Evolutionary conservation across 2,329 filamentous ascomycete genomes (phyloP).

Genomic region (Cadophora luteo-olivacea): DNA sequence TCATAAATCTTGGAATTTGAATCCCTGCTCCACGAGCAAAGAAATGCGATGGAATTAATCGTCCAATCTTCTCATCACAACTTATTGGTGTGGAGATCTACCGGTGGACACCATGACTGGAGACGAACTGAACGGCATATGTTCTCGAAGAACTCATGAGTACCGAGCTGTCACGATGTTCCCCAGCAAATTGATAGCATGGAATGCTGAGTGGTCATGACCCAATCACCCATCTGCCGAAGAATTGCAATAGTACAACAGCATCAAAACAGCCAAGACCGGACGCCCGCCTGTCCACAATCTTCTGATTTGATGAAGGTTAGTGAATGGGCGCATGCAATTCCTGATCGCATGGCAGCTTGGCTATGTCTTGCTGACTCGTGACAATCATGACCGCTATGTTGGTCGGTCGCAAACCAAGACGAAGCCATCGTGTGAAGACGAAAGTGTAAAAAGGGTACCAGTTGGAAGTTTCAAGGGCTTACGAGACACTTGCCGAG

Average conservation of each 20-base stretch:
- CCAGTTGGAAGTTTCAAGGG: no score
- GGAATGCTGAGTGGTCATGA: not conserved
- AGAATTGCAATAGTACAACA: not conserved
- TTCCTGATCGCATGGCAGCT: not conserved
- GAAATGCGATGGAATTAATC: not conserved
- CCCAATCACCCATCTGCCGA: slow-evolving; percentile 3
- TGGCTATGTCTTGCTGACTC: not conserved
- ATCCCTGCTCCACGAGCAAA: slow-evolving; percentile 1
- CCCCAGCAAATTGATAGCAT: not conserved
- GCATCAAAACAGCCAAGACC: not conserved
- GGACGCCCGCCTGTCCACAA: not conserved
- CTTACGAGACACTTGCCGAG: no score
- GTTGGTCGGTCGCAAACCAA: no score
- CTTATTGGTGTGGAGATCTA: slow-evolving; percentile 12
- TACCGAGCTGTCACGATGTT: not conserved
- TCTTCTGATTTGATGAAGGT: not conserved
- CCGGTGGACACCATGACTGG: not conserved
- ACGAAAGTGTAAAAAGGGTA: no score
- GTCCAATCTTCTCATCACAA: slow-evolving; percentile 10
- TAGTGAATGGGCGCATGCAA: not conserved
- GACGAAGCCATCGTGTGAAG: no score
- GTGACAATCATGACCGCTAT: no score
- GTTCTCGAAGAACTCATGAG: not conserved
- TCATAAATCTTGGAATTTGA: not conserved
- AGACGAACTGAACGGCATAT: not conserved